Evolutionary conservation across 208 protist species (phyloP).

Genomic region (Leishmania tarentolae): DNA sequence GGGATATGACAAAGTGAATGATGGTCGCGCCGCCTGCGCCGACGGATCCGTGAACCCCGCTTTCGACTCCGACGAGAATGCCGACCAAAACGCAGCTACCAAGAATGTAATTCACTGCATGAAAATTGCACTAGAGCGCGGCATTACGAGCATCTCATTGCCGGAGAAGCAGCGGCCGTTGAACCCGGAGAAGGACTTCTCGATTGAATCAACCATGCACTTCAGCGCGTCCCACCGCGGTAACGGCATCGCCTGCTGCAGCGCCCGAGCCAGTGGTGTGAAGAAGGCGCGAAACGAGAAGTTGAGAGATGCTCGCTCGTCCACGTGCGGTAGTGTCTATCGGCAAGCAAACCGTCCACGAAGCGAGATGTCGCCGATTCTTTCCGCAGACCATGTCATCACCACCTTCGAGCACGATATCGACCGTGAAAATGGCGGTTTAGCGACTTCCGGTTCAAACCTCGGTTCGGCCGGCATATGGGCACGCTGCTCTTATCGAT

Average conservation of each 20-base stretch:
- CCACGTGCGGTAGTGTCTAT: background rate
- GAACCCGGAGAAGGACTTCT: slow-evolving; percentile 81
- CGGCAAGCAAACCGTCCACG: background rate
- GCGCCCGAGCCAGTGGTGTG: slow-evolving; percentile 11
- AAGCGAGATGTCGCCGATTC: slow-evolving; percentile 5
- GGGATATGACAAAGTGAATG: slow-evolving; percentile 6
- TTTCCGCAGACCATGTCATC: background rate
- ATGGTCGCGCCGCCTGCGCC: slow-evolving; percentile 5
- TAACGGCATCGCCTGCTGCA: slow-evolving; percentile 41
- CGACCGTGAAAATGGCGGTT: slow-evolving; percentile 13
- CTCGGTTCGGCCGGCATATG: background rate
- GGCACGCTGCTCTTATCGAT: background rate
- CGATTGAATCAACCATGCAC: slow-evolving; percentile 67
- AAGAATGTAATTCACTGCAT: slow-evolving; percentile 76
- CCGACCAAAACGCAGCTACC: slow-evolving; percentile 54
- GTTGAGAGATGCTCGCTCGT: slow-evolving; percentile 3
- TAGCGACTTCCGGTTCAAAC: background rate
- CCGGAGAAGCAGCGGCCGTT: slow-evolving; percentile 83
- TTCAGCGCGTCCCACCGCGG: slow-evolving; percentile 28
- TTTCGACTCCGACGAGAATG: slow-evolving; percentile 14
- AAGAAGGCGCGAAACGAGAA: slow-evolving; percentile 4
- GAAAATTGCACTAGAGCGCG: slow-evolving; percentile 73
- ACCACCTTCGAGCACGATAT: background rate
- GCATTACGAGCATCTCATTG: slow-evolving; percentile 81
- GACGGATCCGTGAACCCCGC: slow-evolving; percentile 2